Evolutionary conservation across 1,284 basidiomycete species (phyloP).

Genomic region (Thelephora terrestris): DNA sequence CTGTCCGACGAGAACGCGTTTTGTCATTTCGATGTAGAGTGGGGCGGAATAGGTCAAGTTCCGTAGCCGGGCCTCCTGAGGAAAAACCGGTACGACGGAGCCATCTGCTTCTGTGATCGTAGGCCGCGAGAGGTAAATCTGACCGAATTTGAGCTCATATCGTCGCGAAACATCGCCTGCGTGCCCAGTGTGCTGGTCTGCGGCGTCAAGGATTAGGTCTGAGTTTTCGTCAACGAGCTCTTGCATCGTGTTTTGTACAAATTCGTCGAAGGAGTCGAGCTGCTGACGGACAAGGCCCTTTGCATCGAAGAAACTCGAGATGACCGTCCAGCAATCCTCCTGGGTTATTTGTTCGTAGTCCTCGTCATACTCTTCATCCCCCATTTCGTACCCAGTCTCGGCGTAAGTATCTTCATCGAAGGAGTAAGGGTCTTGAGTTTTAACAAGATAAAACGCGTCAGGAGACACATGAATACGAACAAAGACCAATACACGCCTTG

Average conservation of each 20-base stretch:
- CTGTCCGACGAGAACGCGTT: conserved; percentile 71
- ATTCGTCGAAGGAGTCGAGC: conserved; percentile 98
- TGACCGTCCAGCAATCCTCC: conserved; percentile 94
- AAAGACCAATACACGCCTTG: too few species aligned
- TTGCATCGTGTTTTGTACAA: conserved; percentile 99
- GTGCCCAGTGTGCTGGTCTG: conserved; percentile 88
- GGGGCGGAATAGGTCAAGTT: conserved; percentile 96
- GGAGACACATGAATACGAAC: too few species aligned
- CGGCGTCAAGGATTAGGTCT: conserved; percentile 92
- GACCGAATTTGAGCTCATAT: conserved; percentile 96
- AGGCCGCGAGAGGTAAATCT: conserved; percentile 93
- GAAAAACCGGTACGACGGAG: conserved; percentile 86
- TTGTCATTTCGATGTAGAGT: conserved; percentile 93
- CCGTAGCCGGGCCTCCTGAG: conserved; percentile 93
- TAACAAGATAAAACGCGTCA: neutral
- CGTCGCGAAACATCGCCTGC: conserved; percentile 74
- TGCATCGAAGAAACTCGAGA: conserved; percentile 93
- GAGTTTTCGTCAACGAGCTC: conserved; percentile 96
- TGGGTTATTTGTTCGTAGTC: conserved; percentile 77
- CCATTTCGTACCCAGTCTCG: conserved; percentile 43
- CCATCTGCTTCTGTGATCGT: conserved; percentile 96
- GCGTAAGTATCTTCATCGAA: conserved; percentile 29
- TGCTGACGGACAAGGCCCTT: conserved; percentile 98
- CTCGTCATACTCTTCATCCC: conserved; percentile 46
- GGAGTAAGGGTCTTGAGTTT: conserved; percentile 38